These are phyloP conservation scores for Phytopythium chamaehyphon DNA, from an alignment of 352 stramenopile genomes.

Conservation along the genomic window DNA sequence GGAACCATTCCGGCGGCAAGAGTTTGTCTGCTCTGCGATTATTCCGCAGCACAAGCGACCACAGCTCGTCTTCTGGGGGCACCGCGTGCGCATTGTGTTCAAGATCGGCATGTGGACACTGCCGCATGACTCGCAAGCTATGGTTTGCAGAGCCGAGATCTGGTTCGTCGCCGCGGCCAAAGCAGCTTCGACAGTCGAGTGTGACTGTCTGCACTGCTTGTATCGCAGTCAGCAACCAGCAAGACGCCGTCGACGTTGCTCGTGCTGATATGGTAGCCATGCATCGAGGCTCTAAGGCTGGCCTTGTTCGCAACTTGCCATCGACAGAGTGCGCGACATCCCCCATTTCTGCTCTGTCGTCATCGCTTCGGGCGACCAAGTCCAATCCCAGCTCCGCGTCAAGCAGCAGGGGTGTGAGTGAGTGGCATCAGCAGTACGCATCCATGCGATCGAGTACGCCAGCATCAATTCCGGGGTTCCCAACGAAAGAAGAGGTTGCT, in stretches of 20 bases:
- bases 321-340: not conserved
- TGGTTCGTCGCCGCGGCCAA: slow-evolving; percentile 3
- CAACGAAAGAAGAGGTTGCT: not conserved
- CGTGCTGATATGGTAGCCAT: slow-evolving; percentile 1
- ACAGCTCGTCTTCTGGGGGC: not conserved
- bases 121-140: slow-evolving; percentile 26
- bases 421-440: not conserved
- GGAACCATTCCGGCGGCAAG: slow-evolving; percentile 7
- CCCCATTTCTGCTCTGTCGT: not conserved
- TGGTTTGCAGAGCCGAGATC: not conserved
- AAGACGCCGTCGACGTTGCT: not conserved
- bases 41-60: not conserved
- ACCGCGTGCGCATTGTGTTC: slow-evolving; percentile 31
- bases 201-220: slow-evolving; percentile 4
- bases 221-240: not conserved
- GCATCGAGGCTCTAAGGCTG: not conserved
- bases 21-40: slow-evolving; percentile 7
- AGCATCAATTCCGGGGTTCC: not conserved
- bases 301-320: not conserved
- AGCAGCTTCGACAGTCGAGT: slow-evolving; percentile 18
- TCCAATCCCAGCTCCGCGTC: not conserved
- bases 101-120: slow-evolving; percentile 27
- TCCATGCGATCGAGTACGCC: not conserved
- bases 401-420: not conserved
- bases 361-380: not conserved